A percentile compares a stretch with the other conserved stretches of the same genome.
phyloP scores from a whole-genome alignment of 75 land plant species.

The Cryptomeria japonica region DNA sequence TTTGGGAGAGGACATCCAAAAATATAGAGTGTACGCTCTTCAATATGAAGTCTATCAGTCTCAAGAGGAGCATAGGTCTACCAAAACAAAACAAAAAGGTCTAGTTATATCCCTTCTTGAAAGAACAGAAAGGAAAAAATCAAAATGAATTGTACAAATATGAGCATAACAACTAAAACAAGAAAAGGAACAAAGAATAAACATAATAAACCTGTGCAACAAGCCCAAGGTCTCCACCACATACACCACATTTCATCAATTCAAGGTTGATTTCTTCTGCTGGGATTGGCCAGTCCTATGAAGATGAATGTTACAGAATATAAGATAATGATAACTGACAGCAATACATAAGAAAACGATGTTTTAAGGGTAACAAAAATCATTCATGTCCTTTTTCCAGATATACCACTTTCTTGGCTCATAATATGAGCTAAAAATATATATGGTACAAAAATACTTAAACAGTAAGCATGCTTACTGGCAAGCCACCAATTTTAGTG shows the following conservation, averaged over 20 bases:
- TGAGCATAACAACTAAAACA: neutral
- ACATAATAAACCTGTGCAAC: constrained; percentile 68
- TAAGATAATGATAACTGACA: neutral
- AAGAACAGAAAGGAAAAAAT: neutral
- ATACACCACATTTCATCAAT: constrained; percentile 58
- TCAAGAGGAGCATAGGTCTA: constrained; percentile 85
- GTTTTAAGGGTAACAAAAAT: neutral
- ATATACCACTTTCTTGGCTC: neutral
- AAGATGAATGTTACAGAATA: neutral
- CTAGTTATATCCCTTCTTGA: constrained; percentile 4
- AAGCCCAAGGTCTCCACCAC: constrained; percentile 68
- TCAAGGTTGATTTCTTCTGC: constrained; percentile 27
- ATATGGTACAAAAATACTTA: neutral
- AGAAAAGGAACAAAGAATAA: constrained; percentile 15
- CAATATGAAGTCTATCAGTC: constrained; percentile 33
- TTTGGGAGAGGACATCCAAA: constrained; percentile 62
- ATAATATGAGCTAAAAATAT: neutral
- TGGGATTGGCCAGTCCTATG: constrained; percentile 80
- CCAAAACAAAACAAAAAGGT: neutral
- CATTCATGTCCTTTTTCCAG: too few relatives aligned
- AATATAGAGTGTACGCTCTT: constrained; percentile 71
- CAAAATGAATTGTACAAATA: neutral
- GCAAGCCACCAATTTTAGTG: constrained; percentile 84
- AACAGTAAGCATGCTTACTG: constrained; percentile 36
- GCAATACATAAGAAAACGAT: neutral